Evolutionary conservation across 2,329 filamentous ascomycete genomes (phyloP), one percentile per base, ranked within the genome.

Genomic region (Stenocarpella maydis): DNA sequence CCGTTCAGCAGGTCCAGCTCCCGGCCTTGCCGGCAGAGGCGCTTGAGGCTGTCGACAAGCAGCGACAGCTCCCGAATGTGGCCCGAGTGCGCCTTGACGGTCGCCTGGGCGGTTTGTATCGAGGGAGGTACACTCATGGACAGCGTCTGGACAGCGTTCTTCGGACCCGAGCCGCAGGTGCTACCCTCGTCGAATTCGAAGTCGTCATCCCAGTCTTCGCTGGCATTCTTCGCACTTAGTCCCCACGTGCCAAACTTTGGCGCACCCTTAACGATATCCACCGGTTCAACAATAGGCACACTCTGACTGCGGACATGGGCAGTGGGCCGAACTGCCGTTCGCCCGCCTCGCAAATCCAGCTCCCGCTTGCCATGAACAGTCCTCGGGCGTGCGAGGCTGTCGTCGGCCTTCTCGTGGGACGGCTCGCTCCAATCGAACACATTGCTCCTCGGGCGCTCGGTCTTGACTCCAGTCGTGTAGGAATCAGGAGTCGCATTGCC

Each of bases 181-280:
- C 71, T 77, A 43, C 79, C 75, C 52, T 81, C 82, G 39, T 84
- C 86, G 76, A 95, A 95, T 71, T 95, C 92, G 74, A 97, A 96
- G 77, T 97, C 93, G 72, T 95, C 92, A 74, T 95, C 93, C 93
- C 93, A 97, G 76, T 96, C 93, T 77, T 97, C 93, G 71, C 91
- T 95, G 14, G 90, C 90, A 19, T 88, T 91, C 78, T 95, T 95
- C 72, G 88, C 90, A n/a, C 91, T 89, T 50, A 94, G 82, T 2
- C 92, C 92, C 92, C 92, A 95, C 1, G 92, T 95, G 52, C 92
- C 91, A 76, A 94, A 95, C 75, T 94, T 95, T 65, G 86, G 82
- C 1, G 87, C 71, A 76, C 79, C 83, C 78, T 81, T 91, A 76
- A 78, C 79, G 76, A 79, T 85, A 77, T 86, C 91, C 71, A 80